Evolutionary conservation across 1,284 basidiomycete genomes (phyloP).

Genomic region (Earliella scabrosa): DNA sequence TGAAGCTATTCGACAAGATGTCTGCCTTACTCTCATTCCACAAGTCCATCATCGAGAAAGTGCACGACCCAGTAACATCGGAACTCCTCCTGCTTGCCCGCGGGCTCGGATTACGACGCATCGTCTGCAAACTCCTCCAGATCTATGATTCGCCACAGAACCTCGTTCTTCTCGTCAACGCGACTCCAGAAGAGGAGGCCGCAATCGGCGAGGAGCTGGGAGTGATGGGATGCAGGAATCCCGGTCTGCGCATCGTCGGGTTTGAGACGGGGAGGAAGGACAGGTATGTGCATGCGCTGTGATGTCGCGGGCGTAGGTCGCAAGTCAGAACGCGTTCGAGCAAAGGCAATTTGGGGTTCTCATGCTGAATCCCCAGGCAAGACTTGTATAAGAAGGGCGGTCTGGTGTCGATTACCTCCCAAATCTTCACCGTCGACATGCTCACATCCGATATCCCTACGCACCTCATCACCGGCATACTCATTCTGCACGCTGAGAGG

Average conservation of each 20-base stretch:
- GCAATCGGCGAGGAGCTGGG: slow-evolving; percentile 93
- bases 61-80: slow-evolving; percentile 79
- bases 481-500: slow-evolving; percentile 95
- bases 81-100: slow-evolving; percentile 87
- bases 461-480: slow-evolving; percentile 87
- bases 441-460: slow-evolving; percentile 87
- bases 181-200: slow-evolving; percentile 84
- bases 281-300: slow-evolving; percentile 52
- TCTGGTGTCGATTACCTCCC: slow-evolving; percentile 90
- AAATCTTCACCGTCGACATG: slow-evolving; percentile 96
- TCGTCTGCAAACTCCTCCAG: slow-evolving; percentile 87
- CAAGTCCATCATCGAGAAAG: slow-evolving; percentile 62
- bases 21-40: slow-evolving; percentile 64
- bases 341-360: neutral
- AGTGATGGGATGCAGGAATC: slow-evolving; percentile 88
- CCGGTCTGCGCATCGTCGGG: slow-evolving; percentile 83
- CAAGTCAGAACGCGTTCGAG: too few relatives aligned
- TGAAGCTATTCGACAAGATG: too few relatives aligned
- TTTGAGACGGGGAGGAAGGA: slow-evolving; percentile 87
- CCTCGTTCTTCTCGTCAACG: slow-evolving; percentile 89
- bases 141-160: slow-evolving; percentile 91
- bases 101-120: slow-evolving; percentile 82
- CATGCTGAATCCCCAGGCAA: slow-evolving; percentile 57
- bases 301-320: too few relatives aligned
- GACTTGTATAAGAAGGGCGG: slow-evolving; percentile 88